Base-by-base conservation (phyloP, 2,329 filamentous ascomycete species). In the Botrytis fabae region DNA sequence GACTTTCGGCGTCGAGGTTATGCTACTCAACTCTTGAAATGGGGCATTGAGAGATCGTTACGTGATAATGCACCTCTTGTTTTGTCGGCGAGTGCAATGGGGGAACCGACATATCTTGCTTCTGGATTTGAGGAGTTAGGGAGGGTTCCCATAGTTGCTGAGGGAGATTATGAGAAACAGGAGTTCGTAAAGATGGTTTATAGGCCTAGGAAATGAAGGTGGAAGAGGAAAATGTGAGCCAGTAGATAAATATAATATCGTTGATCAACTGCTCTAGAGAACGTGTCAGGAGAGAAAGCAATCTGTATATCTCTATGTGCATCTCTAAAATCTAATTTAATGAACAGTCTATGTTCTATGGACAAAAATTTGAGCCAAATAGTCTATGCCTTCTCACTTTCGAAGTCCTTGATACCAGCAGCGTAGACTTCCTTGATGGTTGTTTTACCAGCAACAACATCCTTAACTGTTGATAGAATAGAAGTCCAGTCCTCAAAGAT, bases 401-500 rank as follows among this genome's bases (percentile, higher is more conserved):
- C 77, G 65, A 78, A 80, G n/a, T 76, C 76, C 63, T 78, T 77
- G 14, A 78, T 74, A 9, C 80, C 79, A 68, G 77, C 75, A 28
- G 76, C 77, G 25, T 93, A 93, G 38, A 93, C 91, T 63, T 93
- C 89, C 78, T 93, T 85, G 12, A 94, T 89, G 35, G 86, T 91
- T 25, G 87, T 88, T 81, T 91, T 91, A 38, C 93, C 93, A 46
- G 89, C 89, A n/a, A 86, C 87, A 79, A 98, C 93, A 74, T 92
- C 90, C 84, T 93, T 90, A 75, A 93, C 91, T 44, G 91, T 92
- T 75, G 88, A 85, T 65, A 93, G 86, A 79, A 97, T 97, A 75
- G 90, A 89, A 10, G 88, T 88, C 89, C 95, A 98, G 84, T 95
- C 90, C 78, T 93, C 86, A 81, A 98, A 98, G 4, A 93, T 90